Base-by-base conservation (phyloP, 192 early-diverging fungal genomes). In the Coemansia sp. region DNA sequence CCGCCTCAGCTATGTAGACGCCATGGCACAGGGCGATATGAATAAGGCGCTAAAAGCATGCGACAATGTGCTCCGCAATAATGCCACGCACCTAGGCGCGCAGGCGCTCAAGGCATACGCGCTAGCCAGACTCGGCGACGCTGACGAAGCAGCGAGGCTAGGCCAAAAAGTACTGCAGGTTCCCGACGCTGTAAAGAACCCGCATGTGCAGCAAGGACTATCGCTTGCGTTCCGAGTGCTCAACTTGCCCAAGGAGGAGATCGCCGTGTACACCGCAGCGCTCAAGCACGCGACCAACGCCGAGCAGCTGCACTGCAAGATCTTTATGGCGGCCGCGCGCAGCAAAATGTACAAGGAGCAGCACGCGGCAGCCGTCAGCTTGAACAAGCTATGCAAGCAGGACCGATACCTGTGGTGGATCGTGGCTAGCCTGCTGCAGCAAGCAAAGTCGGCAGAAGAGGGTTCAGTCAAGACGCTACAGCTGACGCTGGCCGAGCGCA, bases 331-430 rank as follows among this genome's bases (percentile, higher is more conserved):
- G 0, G 77, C 94, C 32, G 92, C 90, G 1, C 84, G 91, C 43
- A 87, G 65, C 29, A 49, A 79, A 3, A 85, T 94, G 83, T 88
- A 78, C 42, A 90, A 65, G 53, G 74, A 76, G 42, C 64, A 74
- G 39, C 65, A 67, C 41, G 62, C 90, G 86, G 89, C 88, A 6
- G 93, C 94, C 0, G 74, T 96, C 39, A 91, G 89, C 53, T 73
- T 98, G 41, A 88, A 92, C 65, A 93, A 94, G 67, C 75, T 84
- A 45, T 94, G 92, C 68, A 93, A 92, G 68, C 73, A 86, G 35
- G 78, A 87, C 67, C 90, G 87, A 54, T 94, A 95, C 76, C 84
- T 93, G 67, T 94, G 95, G 79, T 98, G 94, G 95, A 86, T 89
- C 0, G 88, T 94, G 41, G 88, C 92, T 76, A 87, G 88, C 36